A percentile compares a stretch with the other conserved stretches of the same genome.
Evolutionary conservation across 73 alveolate genomes (phyloP).

Genomic region (Durusdinium trenchii): DNA sequence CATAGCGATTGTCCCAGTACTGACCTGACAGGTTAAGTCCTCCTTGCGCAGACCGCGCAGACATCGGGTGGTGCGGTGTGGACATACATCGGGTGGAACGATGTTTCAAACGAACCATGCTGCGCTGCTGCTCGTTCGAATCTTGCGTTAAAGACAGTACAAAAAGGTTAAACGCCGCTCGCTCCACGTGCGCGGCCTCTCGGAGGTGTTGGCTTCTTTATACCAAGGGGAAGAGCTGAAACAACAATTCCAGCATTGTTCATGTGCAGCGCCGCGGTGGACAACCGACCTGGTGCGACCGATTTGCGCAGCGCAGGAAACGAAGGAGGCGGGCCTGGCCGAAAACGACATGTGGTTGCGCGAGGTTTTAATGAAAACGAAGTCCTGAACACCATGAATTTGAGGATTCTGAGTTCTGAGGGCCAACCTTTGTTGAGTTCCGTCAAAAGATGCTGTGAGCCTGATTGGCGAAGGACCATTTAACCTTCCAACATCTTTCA

Average conservation of each 20-base stretch:
- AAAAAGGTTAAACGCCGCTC: not conserved
- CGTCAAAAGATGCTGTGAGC: not conserved
- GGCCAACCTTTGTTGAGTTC: not conserved
- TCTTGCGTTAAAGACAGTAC: not conserved
- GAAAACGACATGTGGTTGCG: not conserved
- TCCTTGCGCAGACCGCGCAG: not conserved
- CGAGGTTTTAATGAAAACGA: not conserved
- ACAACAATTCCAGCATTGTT: not conserved
- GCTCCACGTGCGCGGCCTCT: not conserved
- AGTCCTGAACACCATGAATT: not conserved
- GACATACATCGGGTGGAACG: not conserved
- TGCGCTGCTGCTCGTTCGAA: not conserved
- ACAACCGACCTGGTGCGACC: not conserved
- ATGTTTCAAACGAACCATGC: not conserved
- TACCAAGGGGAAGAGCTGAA: not conserved
- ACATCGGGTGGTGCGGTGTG: not conserved
- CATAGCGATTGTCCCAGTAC: no score
- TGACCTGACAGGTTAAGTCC: not conserved
- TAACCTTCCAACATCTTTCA: no score
- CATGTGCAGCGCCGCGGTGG: not conserved
- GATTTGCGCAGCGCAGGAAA: not conserved
- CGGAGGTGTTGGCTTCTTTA: not conserved
- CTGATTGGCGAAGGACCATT: not conserved
- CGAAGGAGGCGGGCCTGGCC: not conserved
- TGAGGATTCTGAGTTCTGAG: not conserved